Conservation (phyloP, 1,284 basidiomycete species). For the Boletellus deceptivus region DNA sequence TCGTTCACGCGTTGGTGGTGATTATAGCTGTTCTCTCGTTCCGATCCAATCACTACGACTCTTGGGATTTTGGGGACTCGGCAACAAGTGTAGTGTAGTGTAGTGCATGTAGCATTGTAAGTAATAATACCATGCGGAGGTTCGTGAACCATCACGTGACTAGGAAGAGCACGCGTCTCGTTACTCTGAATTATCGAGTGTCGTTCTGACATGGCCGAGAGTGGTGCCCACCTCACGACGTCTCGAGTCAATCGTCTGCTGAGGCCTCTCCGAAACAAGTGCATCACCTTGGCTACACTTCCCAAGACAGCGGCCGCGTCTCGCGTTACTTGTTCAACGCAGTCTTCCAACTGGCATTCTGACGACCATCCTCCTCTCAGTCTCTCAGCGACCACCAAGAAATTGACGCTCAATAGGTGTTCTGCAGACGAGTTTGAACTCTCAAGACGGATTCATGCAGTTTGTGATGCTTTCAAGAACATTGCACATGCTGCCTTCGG, state of each 20-base stretch:
- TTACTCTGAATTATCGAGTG: neutral
- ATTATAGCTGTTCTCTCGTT: conserved; percentile 2
- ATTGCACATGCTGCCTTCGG: conserved; percentile 38
- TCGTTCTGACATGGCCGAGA: conserved; percentile 9
- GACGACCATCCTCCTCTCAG: conserved; percentile 37
- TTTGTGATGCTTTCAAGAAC: conserved; percentile 54
- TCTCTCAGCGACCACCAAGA: conserved; percentile 36
- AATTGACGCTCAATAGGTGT: conserved; percentile 37
- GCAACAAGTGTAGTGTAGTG: conserved; percentile 6
- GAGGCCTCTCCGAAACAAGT: conserved; percentile 54
- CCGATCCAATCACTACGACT: neutral
- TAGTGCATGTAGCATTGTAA: neutral
- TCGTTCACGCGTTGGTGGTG: neutral
- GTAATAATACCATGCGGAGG: too few relatives aligned
- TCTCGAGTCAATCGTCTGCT: conserved; percentile 53
- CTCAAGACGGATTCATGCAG: conserved; percentile 47
- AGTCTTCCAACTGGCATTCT: conserved; percentile 18
- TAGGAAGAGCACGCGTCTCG: conserved; percentile 13
- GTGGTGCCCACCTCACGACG: conserved; percentile 34
- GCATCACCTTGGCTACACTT: conserved; percentile 38
- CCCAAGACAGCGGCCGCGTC: conserved; percentile 9
- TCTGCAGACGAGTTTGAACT: conserved; percentile 41
- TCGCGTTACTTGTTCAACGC: conserved; percentile 17
- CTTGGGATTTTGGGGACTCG: neutral
- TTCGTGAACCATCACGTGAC: neutral